Conservation (phyloP, 768 basidiomycete species). For the Phaffia tasmanica region DNA sequence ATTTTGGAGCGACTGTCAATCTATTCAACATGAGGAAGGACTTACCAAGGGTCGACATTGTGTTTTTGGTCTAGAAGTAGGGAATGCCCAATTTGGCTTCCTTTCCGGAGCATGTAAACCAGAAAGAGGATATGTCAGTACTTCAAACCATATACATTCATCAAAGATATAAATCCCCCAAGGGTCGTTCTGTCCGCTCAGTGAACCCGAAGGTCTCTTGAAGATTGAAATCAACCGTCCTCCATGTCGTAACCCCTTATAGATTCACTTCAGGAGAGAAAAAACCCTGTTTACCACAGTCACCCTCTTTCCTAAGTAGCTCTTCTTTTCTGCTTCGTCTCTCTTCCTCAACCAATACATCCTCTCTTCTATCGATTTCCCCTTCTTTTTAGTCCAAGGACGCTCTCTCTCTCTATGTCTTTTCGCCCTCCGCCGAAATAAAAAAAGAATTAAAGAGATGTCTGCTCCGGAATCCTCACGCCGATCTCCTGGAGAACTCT, state of each 20-base stretch:
- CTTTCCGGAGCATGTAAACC: too few relatives aligned
- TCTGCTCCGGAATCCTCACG: slow-evolving; percentile 27
- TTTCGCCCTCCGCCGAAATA: not conserved
- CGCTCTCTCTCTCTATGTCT: not conserved
- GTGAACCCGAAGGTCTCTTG: slow-evolving; percentile 15
- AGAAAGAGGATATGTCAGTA: not conserved
- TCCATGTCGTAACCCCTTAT: not conserved
- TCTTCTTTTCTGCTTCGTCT: not conserved
- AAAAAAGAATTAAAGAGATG: not conserved
- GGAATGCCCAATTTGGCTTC: too few relatives aligned
- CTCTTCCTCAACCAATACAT: not conserved
- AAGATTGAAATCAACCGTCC: not conserved
- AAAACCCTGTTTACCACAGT: not conserved
- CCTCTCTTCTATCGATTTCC: not conserved
- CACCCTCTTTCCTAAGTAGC: not conserved
- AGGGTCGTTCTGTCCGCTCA: slow-evolving; percentile 1
- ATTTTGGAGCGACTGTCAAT: too few relatives aligned
- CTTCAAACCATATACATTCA: not conserved
- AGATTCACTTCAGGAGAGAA: not conserved
- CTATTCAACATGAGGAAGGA: not conserved
- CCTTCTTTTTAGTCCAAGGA: not conserved
- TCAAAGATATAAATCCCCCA: not conserved
- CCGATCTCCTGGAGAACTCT: not conserved
- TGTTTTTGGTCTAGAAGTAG: not conserved
- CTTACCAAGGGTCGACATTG: slow-evolving; percentile 5